Conservation (phyloP, 164 flowering plant species). For the Buxus sempervirens region DNA sequence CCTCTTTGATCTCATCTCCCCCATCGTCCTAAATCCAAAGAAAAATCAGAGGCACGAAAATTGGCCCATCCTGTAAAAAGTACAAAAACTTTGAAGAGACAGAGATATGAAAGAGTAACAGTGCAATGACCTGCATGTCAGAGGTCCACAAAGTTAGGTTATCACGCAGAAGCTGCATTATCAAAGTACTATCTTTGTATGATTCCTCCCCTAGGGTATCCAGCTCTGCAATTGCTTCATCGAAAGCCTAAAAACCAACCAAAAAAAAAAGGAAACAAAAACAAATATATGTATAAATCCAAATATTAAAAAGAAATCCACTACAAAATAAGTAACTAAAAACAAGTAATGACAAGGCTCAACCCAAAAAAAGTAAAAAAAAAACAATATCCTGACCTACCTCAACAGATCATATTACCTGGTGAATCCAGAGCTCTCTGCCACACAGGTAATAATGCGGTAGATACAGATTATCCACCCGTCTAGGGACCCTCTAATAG, state of each 20-base stretch:
- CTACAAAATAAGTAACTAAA: too few relatives aligned
- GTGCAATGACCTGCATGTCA: constrained; percentile 26
- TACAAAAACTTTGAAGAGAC: neutral
- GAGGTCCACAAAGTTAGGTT: constrained; percentile 37
- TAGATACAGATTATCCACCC: too few relatives aligned
- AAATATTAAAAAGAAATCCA: neutral
- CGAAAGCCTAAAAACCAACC: constrained; percentile 24
- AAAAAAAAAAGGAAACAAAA: neutral
- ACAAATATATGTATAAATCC: neutral
- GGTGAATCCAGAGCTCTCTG: too few relatives aligned
- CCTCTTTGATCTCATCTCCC: constrained; percentile 27
- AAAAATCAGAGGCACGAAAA: constrained; percentile 3
- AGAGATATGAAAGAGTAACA: neutral
- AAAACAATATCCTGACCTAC: neutral
- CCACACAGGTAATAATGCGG: too few relatives aligned
- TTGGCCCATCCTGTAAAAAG: too few relatives aligned
- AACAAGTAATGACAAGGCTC: neutral
- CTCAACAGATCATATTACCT: too few relatives aligned
- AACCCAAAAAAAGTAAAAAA: neutral
- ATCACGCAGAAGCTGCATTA: constrained; percentile 35
- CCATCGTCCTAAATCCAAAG: constrained; percentile 20
- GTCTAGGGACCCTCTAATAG: too few relatives aligned
- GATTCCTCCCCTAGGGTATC: constrained; percentile 36
- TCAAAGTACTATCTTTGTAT: constrained; percentile 32
- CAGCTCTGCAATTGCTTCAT: constrained; percentile 34